A percentile compares a stretch with the other conserved stretches of the same genome.
These are phyloP conservation scores for Pseudocercospora crystallina DNA, from an alignment of 2,329 filamentous ascomycete genomes.

Conservation along the genomic window DNA sequence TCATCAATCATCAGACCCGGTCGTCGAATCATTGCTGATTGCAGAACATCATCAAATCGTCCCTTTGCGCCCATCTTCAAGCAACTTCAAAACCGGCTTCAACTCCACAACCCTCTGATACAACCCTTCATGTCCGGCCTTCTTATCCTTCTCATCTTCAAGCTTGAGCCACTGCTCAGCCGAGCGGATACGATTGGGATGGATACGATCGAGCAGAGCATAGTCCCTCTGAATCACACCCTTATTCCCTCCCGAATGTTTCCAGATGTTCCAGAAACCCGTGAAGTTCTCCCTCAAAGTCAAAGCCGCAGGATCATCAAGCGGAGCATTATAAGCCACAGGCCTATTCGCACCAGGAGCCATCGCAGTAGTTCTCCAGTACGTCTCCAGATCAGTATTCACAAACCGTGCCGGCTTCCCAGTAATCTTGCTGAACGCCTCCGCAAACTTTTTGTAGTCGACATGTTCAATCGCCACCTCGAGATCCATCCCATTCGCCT, in stretches of 20 bases:
- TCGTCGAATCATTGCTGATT: too few species aligned
- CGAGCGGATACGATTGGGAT: conserved; percentile 49
- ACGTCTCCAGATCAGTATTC: conserved; percentile 29
- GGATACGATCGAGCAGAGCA: conserved; percentile 52
- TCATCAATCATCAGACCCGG: too few species aligned
- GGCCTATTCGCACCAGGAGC: conserved; percentile 44
- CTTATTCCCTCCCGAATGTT: conserved; percentile 41
- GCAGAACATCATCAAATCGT: too few species aligned
- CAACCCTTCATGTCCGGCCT: too few species aligned
- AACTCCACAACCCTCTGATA: too few species aligned
- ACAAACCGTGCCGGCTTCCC: conserved; percentile 33
- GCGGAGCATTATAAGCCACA: conserved; percentile 36
- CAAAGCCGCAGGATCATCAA: conserved; percentile 38
- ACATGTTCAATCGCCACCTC: conserved; percentile 32
- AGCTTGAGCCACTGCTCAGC: conserved; percentile 51
- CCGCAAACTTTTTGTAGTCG: conserved; percentile 31
- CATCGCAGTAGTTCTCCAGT: conserved; percentile 43
- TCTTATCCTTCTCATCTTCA: too few species aligned
- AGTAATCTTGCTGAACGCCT: conserved; percentile 35
- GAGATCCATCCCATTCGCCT: conserved; percentile 30
- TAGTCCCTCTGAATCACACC: conserved; percentile 51
- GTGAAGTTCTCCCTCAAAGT: conserved; percentile 51
- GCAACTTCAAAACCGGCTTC: too few species aligned
- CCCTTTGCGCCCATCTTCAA: too few species aligned
- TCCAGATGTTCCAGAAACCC: conserved; percentile 53